Conservation (phyloP, 352 stramenopile genomes). For the Pythium sp. region DNA sequence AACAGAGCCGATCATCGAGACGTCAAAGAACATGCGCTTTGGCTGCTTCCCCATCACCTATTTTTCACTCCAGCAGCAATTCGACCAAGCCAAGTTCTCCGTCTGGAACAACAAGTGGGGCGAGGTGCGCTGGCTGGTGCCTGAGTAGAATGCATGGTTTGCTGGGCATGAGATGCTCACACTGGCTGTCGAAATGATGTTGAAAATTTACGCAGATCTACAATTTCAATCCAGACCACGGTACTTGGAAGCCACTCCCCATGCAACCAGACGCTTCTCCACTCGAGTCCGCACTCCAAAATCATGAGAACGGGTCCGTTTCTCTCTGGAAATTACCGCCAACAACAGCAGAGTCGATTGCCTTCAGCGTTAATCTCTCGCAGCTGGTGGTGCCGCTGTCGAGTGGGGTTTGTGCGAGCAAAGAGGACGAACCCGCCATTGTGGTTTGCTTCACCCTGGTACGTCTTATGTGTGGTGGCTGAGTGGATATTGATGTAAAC, state of each 20-base stretch:
- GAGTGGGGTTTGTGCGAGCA: conserved; percentile 27
- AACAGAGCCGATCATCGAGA: conserved; percentile 71
- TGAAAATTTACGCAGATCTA: conserved; percentile 42
- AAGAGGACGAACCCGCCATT: conserved; percentile 23
- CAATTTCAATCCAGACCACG: conserved; percentile 64
- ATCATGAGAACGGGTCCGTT: conserved; percentile 21
- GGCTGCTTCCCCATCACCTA: conserved; percentile 62
- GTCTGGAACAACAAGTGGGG: conserved; percentile 85
- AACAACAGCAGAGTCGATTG: conserved; percentile 41
- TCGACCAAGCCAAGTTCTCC: conserved; percentile 63
- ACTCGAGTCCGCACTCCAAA: conserved; percentile 27
- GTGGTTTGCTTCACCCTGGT: conserved; percentile 52
- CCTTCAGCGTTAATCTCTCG: conserved; percentile 28
- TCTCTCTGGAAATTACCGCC: conserved; percentile 54
- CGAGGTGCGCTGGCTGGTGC: conserved; percentile 36
- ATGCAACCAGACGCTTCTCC: conserved; percentile 31
- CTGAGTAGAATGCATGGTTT: background rate
- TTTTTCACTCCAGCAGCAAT: conserved; percentile 69
- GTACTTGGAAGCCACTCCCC: conserved; percentile 39
- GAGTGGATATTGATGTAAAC: background rate
- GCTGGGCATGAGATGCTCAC: background rate
- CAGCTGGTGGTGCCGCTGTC: conserved; percentile 60
- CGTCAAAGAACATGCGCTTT: conserved; percentile 55
- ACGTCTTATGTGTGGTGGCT: background rate
- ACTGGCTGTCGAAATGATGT: background rate